Percentiles rank a stretch among this genome's conserved stretches.
These are phyloP conservation scores for Castanospermum australe DNA, from an alignment of 306 rosid genomes.

Conservation along the genomic window DNA sequence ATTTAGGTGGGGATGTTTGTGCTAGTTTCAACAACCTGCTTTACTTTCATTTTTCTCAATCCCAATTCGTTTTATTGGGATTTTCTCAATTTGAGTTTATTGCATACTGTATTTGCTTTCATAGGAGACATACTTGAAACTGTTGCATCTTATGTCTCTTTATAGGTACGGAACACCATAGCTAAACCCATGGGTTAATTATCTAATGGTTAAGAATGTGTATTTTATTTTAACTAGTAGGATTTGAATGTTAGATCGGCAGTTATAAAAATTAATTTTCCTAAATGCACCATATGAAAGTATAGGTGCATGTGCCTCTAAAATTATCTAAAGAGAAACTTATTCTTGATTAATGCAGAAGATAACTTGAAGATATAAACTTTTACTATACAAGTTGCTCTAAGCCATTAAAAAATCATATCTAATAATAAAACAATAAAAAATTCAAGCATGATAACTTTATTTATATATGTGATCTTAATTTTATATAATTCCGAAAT, in stretches of 20 bases:
- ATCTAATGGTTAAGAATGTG: too few relatives aligned
- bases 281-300: too few relatives aligned
- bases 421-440: neutral
- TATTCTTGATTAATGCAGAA: too few relatives aligned
- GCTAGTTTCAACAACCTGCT: neutral
- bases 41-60: conserved; percentile 5
- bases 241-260: too few relatives aligned
- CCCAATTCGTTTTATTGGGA: conserved; percentile 34
- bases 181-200: too few relatives aligned
- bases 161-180: conserved; percentile 25
- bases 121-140: conserved; percentile 52
- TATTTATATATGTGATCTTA: neutral
- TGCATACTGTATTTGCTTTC: neutral
- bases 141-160: conserved; percentile 57
- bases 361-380: too few relatives aligned
- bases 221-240: too few relatives aligned
- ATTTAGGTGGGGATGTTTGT: conserved; percentile 44
- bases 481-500: neutral
- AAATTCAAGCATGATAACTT: neutral
- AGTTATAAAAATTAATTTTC: too few relatives aligned
- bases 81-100: conserved; percentile 8
- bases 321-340: too few relatives aligned
- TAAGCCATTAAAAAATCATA: neutral
- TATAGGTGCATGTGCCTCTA: too few relatives aligned
- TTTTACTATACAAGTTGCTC: neutral